Base-by-base conservation (phyloP, 2,329 filamentous ascomycete species). In the Setomelanomma holmii region DNA sequence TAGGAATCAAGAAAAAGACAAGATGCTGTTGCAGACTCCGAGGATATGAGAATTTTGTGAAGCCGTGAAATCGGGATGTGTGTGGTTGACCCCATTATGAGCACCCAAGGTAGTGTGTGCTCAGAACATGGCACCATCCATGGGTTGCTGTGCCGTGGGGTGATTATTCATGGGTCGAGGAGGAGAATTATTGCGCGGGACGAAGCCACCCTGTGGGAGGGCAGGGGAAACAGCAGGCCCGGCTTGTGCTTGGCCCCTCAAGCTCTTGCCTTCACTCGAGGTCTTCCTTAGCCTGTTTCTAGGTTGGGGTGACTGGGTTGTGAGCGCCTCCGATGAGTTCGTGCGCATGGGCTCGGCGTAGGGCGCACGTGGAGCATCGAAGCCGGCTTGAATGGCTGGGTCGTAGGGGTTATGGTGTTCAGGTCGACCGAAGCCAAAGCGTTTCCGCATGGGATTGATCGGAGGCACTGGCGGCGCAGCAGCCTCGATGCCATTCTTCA, bases 371-470 rank as follows among this genome's bases (percentile, higher is more conserved):
- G 74, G 45, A 73, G 60, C 33, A 8, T 67, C 67, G n/a, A 66
- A 49, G 20, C 66, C 68, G 24, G 61, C 38, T 74, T 78, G 48
- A 66, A 67, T 51, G 17, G 78, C 58, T 74, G 78, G 23, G 69
- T 79, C 58, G 68, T 60, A 41, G n/a, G 60, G 56, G 33, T 55
- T 60, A 6, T 76, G 44, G 67, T 78, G 59, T 69, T 73, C 68
- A 16, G 63, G 58, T 19, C 74, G 71, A 4, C 73, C 73, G 46
- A 76, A 74, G 14, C 72, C 73, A 49, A 76, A 81, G 12, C 81
- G 80, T 46, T 83, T 79, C 38, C 85, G 78, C 51, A 82, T 80
- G 1, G 84, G 84, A 63, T 86, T 86, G 78, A 86, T 83, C 0
- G 83, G 80, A 22, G 84, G 84, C 5, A 86, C 70, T 1, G 84